Percentiles rank a stretch among this genome's conserved stretches.
These are phyloP conservation scores for Exophiala oligosperma DNA, from an alignment of 2,329 filamentous ascomycete genomes.

Conservation along the genomic window DNA sequence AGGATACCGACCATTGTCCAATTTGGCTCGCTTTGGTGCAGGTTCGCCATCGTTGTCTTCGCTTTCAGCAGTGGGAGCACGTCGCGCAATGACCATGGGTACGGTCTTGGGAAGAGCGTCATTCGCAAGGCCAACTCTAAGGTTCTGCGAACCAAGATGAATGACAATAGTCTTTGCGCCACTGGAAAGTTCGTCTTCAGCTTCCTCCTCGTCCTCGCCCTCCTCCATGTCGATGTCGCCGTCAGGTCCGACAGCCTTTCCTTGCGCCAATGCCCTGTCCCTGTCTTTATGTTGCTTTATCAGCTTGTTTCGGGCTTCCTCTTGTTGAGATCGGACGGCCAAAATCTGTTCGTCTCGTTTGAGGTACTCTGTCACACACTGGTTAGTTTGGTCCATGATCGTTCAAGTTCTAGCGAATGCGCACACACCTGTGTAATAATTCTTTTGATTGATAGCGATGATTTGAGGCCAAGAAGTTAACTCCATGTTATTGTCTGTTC, in stretches of 20 bases:
- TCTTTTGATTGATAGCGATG: constrained; percentile 96
- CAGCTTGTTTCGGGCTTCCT: constrained; percentile 80
- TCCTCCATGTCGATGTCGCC: constrained; percentile 61
- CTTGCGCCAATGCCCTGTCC: constrained; percentile 79
- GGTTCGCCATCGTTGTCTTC: constrained; percentile 81
- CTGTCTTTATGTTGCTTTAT: constrained; percentile 84
- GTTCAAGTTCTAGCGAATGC: constrained; percentile 43
- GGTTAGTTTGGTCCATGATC: constrained; percentile 78
- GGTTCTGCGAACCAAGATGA: constrained; percentile 91
- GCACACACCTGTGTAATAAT: constrained; percentile 73
- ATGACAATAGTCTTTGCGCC: constrained; percentile 93
- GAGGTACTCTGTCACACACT: constrained; percentile 75
- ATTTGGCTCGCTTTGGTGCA: constrained; percentile 64
- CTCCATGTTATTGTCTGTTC: constrained; percentile 98
- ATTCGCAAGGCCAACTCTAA: constrained; percentile 91
- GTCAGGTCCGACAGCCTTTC: constrained; percentile 49
- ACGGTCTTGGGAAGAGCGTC: constrained; percentile 93
- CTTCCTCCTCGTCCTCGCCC: constrained; percentile 46
- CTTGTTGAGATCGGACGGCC: constrained; percentile 81
- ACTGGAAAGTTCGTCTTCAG: constrained; percentile 62
- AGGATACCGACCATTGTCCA: constrained; percentile 49
- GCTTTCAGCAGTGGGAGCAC: constrained; percentile 74
- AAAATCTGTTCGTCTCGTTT: constrained; percentile 97
- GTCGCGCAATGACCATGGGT: constrained; percentile 86
- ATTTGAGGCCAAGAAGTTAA: constrained; percentile 92